phyloP scores from a whole-genome alignment of 73 alveolate species.

The Paraurostyla sp. region DNA sequence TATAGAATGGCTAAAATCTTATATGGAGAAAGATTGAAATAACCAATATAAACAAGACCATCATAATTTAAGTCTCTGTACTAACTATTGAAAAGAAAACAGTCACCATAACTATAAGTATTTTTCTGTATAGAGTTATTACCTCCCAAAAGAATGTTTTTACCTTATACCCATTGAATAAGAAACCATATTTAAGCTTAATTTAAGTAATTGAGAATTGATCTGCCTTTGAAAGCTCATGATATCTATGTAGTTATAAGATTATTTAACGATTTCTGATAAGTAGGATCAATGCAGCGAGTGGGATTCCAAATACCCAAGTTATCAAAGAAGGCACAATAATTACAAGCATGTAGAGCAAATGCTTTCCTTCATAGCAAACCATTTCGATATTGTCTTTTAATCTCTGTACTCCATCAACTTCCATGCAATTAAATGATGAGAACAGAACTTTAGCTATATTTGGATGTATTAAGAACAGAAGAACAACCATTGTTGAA shows the following conservation, averaged over 20 bases:
- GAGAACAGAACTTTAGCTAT: constrained; percentile 56
- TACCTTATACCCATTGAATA: constrained; percentile 46
- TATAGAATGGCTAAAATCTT: constrained; percentile 11
- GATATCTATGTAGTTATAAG: not conserved
- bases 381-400: constrained; percentile 46
- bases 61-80: constrained; percentile 60
- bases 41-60: constrained; percentile 17
- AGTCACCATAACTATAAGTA: not conserved
- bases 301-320: constrained; percentile 73
- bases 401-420: constrained; percentile 55
- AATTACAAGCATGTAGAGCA: not conserved
- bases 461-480: constrained; percentile 67
- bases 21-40: not conserved
- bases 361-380: constrained; percentile 68
- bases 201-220: not conserved
- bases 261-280: constrained; percentile 2
- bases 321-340: constrained; percentile 65
- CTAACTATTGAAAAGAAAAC: constrained; percentile 33
- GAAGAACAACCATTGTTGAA: constrained; percentile 57
- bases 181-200: constrained; percentile 61
- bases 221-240: constrained; percentile 39
- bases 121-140: constrained; percentile 27
- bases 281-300: constrained; percentile 26
- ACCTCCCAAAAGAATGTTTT: constrained; percentile 60
- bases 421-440: constrained; percentile 57